Conservation (phyloP, 2,329 filamentous ascomycete genomes). For the Pezicula neosporulosa region DNA sequence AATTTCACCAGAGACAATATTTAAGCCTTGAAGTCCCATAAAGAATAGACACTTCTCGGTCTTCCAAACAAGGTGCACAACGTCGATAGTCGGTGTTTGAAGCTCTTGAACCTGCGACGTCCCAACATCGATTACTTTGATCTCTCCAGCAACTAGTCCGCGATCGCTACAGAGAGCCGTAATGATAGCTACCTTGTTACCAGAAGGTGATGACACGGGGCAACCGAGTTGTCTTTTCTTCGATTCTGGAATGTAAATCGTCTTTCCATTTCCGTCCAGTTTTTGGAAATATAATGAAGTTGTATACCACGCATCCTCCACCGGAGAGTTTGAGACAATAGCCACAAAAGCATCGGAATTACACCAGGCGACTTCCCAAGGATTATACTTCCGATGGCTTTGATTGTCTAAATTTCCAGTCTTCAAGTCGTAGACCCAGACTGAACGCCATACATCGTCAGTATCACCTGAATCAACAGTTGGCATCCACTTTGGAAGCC, state of each 20-base stretch:
- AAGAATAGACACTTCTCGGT: not conserved
- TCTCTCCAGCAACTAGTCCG: slow-evolving; percentile 1
- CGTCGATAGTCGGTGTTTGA: not conserved
- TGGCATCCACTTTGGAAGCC: slow-evolving; percentile 14
- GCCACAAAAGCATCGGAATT: not conserved
- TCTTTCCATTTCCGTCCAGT: not conserved
- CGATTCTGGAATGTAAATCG: not conserved
- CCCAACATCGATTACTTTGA: slow-evolving; percentile 1
- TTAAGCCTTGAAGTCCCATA: not conserved
- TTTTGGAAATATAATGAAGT: not conserved
- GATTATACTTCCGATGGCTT: not conserved
- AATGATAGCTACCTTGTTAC: slow-evolving; percentile 1
- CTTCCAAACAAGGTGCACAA: not conserved
- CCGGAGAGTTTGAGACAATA: not conserved
- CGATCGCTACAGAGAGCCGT: slow-evolving; percentile 1
- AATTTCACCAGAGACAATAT: not conserved
- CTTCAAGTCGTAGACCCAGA: not conserved
- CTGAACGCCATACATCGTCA: not conserved
- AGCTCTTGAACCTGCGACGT: not conserved
- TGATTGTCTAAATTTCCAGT: not conserved
- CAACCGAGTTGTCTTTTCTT: slow-evolving; percentile 2
- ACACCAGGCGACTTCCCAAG: slow-evolving; percentile 1
- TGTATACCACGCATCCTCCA: slow-evolving; percentile 4
- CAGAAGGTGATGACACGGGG: not conserved
- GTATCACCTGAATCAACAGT: not conserved